Evolutionary conservation across 805 yeast genomes (phyloP), one percentile per base, ranked within the genome.

Genomic region (Sungouiella blattae): DNA sequence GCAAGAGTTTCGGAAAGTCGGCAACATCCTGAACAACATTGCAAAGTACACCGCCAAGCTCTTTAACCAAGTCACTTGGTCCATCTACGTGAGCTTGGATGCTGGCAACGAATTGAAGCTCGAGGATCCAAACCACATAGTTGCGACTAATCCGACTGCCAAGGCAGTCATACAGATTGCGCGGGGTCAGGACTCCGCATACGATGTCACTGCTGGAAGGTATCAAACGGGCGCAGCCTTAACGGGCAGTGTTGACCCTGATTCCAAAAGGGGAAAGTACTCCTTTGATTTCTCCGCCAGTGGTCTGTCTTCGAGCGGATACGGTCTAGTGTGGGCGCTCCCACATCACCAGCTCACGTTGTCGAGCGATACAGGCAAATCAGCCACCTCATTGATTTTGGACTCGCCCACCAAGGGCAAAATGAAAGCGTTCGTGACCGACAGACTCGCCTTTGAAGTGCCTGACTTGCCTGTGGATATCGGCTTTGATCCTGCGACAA

Each of bases 191-290:
- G 43, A 57, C 4, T 36, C 39, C 5, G 41, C 64, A 11, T 77
- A 77, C 45, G 88, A 84, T 48, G 42, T 55, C 7, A 77, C 80
- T 16, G 85, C 87, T 1, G 89, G 88, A 5, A 64, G 69, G 33
- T 82, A 72, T 46, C 75, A 80, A 14, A 64, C 71, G 2, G 67
- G 63, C 21, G 78, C 73, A 16, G 44, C 67, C 0, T 44, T 80
- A 6, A 39, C 62, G 1, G 66, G 69, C 11, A 58, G 52, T 7
- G 62, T 59, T 2, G 69, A 67, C 17, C 34, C 36, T 5, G 40
- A 54, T 0, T 46, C 46, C 5, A 47, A 40, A 11, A 44, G 25
- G 6, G 62, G 63, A 5, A 40, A 34, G 3, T 68, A 68, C 39
- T 35, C 43, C 4, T 60, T 68, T 32, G 30, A 41, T 3, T 68